phyloP scores from a whole-genome alignment of 257 asterid genomes.

The Ballota nigra region DNA sequence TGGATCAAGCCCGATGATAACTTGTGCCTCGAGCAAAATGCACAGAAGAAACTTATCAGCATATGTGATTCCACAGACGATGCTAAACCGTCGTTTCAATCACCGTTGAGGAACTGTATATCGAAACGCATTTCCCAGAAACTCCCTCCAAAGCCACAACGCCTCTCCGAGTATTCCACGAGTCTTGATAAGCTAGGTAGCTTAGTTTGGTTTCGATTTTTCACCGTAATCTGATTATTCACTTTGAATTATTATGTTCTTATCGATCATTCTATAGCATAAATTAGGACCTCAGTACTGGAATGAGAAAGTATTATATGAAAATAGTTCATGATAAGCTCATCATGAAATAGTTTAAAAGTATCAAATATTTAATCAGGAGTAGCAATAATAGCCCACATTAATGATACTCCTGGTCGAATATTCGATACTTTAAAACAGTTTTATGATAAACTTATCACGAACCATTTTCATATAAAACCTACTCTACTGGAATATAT shows the following conservation, averaged over 20 bases:
- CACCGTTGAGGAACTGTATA: constrained; percentile 32
- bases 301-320: no score
- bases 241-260: background rate
- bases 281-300: background rate
- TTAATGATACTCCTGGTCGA: no score
- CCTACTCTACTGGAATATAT: no score
- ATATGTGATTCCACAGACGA: constrained; percentile 60
- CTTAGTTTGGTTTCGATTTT: background rate
- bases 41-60: constrained; percentile 44
- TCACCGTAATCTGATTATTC: background rate
- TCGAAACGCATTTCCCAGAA: constrained; percentile 24
- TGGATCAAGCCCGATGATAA: constrained; percentile 72
- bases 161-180: constrained; percentile 68
- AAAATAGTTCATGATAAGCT: no score
- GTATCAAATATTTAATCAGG: no score
- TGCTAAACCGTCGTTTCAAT: constrained; percentile 31
- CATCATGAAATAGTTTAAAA: no score
- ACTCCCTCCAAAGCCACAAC: constrained; percentile 66
- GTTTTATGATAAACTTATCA: no score
- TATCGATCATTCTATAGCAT: background rate
- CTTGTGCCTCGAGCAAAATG: constrained; percentile 60
- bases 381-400: no score
- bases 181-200: constrained; percentile 64
- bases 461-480: no score
- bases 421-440: no score